These are phyloP conservation scores for Nemania sp. DNA, from an alignment of 2,329 filamentous ascomycete genomes.

Conservation along the genomic window DNA sequence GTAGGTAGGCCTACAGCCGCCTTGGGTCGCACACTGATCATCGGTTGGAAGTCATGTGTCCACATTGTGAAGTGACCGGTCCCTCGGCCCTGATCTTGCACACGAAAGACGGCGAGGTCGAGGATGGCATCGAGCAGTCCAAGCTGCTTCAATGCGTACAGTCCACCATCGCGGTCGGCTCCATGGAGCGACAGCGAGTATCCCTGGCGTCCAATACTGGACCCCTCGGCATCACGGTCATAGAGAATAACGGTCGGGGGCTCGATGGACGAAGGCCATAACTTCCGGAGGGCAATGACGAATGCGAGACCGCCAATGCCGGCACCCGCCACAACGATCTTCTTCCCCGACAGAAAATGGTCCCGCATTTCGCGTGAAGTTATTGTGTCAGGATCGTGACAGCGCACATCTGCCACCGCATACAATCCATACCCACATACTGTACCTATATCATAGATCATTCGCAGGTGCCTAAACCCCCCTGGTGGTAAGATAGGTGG, in stretches of 20 bases:
- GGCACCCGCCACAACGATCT: slow-evolving; percentile 49
- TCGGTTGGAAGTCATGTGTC: slow-evolving; percentile 44
- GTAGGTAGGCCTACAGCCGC: slow-evolving; percentile 44
- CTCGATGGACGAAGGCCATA: slow-evolving; percentile 41
- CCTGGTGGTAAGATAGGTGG: not conserved
- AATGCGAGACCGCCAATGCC: slow-evolving; percentile 52
- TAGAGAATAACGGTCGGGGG: slow-evolving; percentile 46
- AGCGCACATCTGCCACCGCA: not conserved
- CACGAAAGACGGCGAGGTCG: slow-evolving; percentile 39
- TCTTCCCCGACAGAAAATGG: slow-evolving; percentile 41
- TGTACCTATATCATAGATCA: no score
- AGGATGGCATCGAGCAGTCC: slow-evolving; percentile 45
- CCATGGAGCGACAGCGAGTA: slow-evolving; percentile 49
- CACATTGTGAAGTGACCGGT: slow-evolving; percentile 47
- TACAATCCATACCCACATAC: not conserved
- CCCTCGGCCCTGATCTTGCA: slow-evolving; percentile 26
- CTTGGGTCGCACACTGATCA: slow-evolving; percentile 40
- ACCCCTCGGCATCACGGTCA: slow-evolving; percentile 47
- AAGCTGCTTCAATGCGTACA: slow-evolving; percentile 46
- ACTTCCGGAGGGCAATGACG: slow-evolving; percentile 45
- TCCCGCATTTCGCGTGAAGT: not conserved
- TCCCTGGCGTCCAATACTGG: slow-evolving; percentile 40
- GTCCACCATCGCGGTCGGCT: slow-evolving; percentile 42
- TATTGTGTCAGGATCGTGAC: slow-evolving; percentile 1
- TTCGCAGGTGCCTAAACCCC: no score